Percentiles rank a stretch among this genome's conserved stretches.
phyloP scores from a whole-genome alignment of 2,329 filamentous ascomycete species.

The Clarireedia monteithiana region DNA sequence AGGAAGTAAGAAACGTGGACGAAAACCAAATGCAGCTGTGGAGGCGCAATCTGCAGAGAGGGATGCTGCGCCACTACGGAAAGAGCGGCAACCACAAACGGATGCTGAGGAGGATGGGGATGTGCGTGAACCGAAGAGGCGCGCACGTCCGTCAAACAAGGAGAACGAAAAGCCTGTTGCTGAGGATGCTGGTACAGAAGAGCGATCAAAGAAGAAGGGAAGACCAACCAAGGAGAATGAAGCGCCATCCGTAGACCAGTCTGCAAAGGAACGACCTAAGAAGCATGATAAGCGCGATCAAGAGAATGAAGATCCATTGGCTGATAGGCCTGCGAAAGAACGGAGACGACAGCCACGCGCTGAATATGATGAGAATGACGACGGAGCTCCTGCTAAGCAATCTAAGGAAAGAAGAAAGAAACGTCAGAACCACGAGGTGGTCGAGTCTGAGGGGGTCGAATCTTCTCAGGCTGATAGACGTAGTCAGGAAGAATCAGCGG shows the following conservation, averaged over 20 bases:
- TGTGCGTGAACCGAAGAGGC: background rate
- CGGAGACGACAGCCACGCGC: no score
- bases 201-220: background rate
- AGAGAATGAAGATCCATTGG: background rate
- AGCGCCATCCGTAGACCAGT: background rate
- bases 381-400: background rate
- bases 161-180: background rate
- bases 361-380: no score
- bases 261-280: background rate
- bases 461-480: background rate
- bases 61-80: background rate
- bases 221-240: background rate
- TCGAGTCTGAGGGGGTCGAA: background rate
- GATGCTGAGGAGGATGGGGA: background rate
- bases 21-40: background rate
- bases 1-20: background rate
- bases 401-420: background rate
- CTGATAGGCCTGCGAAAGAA: no score
- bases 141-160: background rate
- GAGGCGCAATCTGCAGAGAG: background rate
- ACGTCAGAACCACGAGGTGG: background rate
- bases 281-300: background rate
- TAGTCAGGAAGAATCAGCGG: background rate
- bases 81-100: background rate
- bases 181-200: background rate